Base-by-base conservation (phyloP, 371 early-diverging fungal species). In the Mortierella sp. region DNA sequence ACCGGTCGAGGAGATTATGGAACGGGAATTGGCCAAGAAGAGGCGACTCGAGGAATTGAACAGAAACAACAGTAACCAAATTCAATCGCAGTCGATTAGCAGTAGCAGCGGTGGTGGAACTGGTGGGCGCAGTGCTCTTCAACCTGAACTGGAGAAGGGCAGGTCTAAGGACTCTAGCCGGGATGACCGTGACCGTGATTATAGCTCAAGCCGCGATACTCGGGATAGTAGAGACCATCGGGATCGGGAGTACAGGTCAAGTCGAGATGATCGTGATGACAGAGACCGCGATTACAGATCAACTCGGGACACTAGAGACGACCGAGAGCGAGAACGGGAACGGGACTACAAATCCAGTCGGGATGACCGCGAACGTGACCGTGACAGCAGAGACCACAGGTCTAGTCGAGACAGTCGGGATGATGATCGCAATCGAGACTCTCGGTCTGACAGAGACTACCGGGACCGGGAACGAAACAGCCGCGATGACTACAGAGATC, bases 1-100 rank as follows among this genome's bases (percentile, higher is more conserved):
- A 24, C 91, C 91, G 0, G 84, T 88, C 72, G 92, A 92, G 44
- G 89, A 88, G 70, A 91, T 90, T 44, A 91, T 91, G 77, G 89
- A 89, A 60, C 88, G 89, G 21, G 93, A 92, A 26, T 48, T 80
- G 77, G 80, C 84, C 8, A 80, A 88, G 50, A 92, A 91, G 70
- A 80, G 72, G 54, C 73, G 85, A 16, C 72, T 82, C 45, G 74
- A 71, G 21, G 81, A 68, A 44, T 50, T 75, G 63, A 78, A 58
- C 73, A 76, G 34, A 14, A 28, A 42, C 42, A 44, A 38, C 19
- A 47, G 11, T n/a, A 58, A 34, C 47, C 44, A 54, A 50, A 50
- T 3, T 34, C 38, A 9, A 58, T 31, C 16, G 34, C 58, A 34
- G 72, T 28, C 45, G 34, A 44, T 28, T 24, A 50, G 50, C 26